Evolutionary conservation across 2,329 filamentous ascomycete species (phyloP).

Genomic region (Phialocephala subalpina): DNA sequence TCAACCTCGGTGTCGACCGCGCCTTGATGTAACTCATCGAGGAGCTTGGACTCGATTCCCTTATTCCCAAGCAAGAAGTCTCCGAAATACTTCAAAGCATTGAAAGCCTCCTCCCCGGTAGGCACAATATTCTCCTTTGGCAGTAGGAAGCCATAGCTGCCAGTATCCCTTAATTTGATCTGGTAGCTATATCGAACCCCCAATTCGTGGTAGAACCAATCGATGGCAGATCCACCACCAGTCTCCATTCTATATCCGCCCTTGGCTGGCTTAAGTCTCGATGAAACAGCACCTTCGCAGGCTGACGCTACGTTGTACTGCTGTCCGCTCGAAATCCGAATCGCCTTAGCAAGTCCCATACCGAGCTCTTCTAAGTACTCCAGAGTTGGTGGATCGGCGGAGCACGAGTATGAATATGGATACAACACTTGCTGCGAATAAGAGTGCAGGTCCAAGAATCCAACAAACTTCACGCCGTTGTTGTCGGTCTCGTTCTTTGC

Average conservation of each 20-base stretch:
- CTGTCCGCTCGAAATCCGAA: constrained; percentile 81
- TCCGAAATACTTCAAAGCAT: constrained; percentile 84
- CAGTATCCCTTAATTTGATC: constrained; percentile 91
- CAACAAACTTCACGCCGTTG: constrained; percentile 79
- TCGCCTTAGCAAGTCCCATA: constrained; percentile 86
- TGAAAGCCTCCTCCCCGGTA: constrained; percentile 86
- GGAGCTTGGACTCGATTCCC: constrained; percentile 61
- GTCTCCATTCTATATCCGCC: constrained; percentile 67
- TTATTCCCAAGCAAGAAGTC: constrained; percentile 79
- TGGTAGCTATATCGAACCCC: constrained; percentile 87
- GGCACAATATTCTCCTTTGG: constrained; percentile 88
- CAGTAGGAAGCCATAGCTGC: constrained; percentile 91
- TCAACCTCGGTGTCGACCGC: constrained; percentile 13
- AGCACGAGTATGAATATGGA: constrained; percentile 89
- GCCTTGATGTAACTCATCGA: constrained; percentile 30
- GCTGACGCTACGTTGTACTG: constrained; percentile 82
- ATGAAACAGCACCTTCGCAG: constrained; percentile 78
- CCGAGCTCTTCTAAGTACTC: constrained; percentile 94
- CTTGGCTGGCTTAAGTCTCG: constrained; percentile 41
- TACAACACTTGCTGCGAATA: constrained; percentile 96
- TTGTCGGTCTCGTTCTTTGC: constrained; percentile 77
- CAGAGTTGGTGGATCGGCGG: constrained; percentile 78
- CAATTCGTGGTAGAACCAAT: constrained; percentile 95
- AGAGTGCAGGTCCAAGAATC: constrained; percentile 88
- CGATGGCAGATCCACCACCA: constrained; percentile 85